Evolutionary conservation across 805 yeast genomes (phyloP), one percentile per base, ranked within the genome.

Genomic region (Lachancea kluyveri): DNA sequence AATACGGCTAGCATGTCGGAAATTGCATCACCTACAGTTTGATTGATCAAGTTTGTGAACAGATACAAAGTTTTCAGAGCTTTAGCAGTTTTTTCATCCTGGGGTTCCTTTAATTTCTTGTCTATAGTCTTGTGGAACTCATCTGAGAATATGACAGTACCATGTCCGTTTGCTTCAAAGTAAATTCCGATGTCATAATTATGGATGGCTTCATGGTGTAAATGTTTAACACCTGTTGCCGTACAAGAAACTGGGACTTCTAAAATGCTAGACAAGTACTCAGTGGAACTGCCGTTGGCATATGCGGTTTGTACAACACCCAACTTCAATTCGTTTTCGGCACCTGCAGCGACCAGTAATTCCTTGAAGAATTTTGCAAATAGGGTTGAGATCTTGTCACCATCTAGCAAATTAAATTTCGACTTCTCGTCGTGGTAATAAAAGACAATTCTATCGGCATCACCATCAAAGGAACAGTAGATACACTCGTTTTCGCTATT

Each of bases 81-180:
- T 13, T 64, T 50, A 26, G 54, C 52, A 43, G 77, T 77, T 12
- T 62, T 64, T 4, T 67, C 67, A 6, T 65, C 51, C 0, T 52
- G 36, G 2, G 74, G 60, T 30, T 48, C 48, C 2, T 48, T 46
- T 36, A 74, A 65, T 5, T 64, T 63, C 11, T 61, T 34, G 8
- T 55, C 44, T 28, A 57, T 46, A n/a, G 64, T 52, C 19, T 52
- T 47, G 15, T 58, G 58, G 34, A 74, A 73, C 9, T 61, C 55
- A 1, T 74, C 68, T 4, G 84, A 75, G 54, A 92, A 92, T 13
- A 86, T 66, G 5, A 90, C 94, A 0, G 98, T 92, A 9, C 98
- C 98, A 54, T 92, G 98, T n/a, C 98, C 98, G 54, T 92, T 92
- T 33, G 98, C 98, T 64, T 92, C 98, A 48, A 92, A 92, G 60